Evolutionary conservation across 495 filamentous ascomycete species (phyloP).

Genomic region (Neurospora sublineolata): DNA sequence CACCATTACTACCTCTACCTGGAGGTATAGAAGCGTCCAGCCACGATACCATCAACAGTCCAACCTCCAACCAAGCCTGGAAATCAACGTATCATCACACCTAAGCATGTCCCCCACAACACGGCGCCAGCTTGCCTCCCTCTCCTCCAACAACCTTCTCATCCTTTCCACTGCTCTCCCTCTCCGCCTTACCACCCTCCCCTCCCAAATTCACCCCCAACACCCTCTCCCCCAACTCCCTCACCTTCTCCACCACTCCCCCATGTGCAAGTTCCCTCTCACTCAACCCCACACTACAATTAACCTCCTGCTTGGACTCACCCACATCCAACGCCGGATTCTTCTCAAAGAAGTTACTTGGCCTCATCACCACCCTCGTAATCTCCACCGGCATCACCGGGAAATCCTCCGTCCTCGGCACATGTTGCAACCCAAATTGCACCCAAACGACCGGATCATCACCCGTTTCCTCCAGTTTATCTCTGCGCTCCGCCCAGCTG

Average conservation of each 20-base stretch:
- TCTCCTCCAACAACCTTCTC: not conserved
- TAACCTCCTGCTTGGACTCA: slow-evolving; percentile 37
- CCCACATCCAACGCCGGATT: slow-evolving; percentile 72
- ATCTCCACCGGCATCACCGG: slow-evolving; percentile 40
- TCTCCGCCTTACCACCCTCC: not conserved
- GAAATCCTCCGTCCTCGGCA: slow-evolving; percentile 49
- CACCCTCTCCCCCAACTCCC: not conserved
- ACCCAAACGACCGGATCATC: slow-evolving; percentile 47
- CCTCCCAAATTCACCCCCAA: not conserved
- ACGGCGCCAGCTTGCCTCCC: not conserved
- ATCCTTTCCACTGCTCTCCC: not conserved
- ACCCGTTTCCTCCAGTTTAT: slow-evolving; percentile 5
- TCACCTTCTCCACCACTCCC: not conserved
- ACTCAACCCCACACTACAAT: slow-evolving; percentile 27
- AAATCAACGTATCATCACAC: too few species aligned
- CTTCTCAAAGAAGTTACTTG: slow-evolving; percentile 61
- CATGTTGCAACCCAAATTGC: slow-evolving; percentile 49
- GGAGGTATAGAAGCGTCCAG: too few species aligned
- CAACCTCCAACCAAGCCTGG: too few species aligned
- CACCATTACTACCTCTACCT: too few species aligned
- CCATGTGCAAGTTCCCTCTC: not conserved
- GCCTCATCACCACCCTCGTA: slow-evolving; percentile 47
- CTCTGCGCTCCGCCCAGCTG: slow-evolving; percentile 13
- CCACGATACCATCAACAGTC: too few species aligned
- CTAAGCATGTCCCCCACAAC: not conserved